Conservation (phyloP, 257 asterid species). For the Fraxinus quadrangulata region DNA sequence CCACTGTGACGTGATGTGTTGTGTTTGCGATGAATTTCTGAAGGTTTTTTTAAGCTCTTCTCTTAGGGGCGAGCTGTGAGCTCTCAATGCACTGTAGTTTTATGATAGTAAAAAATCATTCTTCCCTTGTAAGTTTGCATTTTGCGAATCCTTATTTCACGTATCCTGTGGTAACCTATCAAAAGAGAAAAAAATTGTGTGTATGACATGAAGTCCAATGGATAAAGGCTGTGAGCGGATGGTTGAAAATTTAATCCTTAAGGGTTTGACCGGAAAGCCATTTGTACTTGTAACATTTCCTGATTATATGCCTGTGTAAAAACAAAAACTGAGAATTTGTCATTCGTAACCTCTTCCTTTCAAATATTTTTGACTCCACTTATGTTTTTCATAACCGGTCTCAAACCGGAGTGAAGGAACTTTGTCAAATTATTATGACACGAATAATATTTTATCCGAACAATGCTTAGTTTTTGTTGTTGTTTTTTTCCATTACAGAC, state of each 20-base stretch:
- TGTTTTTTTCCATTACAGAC: slow-evolving; percentile 44
- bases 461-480: not conserved
- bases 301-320: no score
- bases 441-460: not conserved
- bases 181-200: no score
- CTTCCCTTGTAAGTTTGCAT: no score
- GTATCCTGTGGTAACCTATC: not conserved
- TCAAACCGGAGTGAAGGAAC: no score
- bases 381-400: not conserved
- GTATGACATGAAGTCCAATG: not conserved
- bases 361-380: not conserved
- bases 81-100: not conserved
- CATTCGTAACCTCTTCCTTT: not conserved
- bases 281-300: no score
- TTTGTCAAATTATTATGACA: no score
- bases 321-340: no score
- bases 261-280: not conserved
- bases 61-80: not conserved
- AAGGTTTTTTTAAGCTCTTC: not conserved
- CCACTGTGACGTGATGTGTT: not conserved
- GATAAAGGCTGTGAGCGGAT: not conserved
- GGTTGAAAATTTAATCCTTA: not conserved
- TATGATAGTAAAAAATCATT: no score
- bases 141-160: no score
- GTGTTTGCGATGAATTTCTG: not conserved